Evolutionary conservation across 2,329 filamentous ascomycete species (phyloP).

Genomic region (Claviceps sp.): DNA sequence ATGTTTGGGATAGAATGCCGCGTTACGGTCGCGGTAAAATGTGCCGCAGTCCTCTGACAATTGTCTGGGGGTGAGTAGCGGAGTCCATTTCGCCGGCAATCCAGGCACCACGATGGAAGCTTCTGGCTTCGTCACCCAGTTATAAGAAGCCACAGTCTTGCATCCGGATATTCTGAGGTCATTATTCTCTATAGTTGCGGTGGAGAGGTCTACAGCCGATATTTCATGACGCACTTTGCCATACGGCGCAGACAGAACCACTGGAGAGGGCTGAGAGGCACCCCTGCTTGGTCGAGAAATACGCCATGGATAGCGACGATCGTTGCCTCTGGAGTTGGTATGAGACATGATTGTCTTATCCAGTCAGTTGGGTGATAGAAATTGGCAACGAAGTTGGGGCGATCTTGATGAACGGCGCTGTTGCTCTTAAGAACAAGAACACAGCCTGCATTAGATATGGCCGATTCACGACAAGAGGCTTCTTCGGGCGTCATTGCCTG

Average conservation of each 20-base stretch:
- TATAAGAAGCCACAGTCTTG: neutral
- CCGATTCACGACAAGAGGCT: neutral
- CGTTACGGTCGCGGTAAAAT: slow-evolving; percentile 42
- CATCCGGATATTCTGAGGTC: neutral
- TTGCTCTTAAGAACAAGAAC: neutral
- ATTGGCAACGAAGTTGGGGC: neutral
- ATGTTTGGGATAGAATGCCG: slow-evolving; percentile 33
- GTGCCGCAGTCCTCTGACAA: slow-evolving; percentile 31
- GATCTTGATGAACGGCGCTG: neutral
- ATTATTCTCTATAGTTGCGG: neutral
- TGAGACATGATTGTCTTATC: neutral
- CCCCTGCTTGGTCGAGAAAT: neutral
- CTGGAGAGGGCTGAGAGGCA: neutral
- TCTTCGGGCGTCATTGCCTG: neutral
- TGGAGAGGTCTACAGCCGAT: neutral
- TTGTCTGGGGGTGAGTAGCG: slow-evolving; percentile 17
- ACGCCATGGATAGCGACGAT: neutral
- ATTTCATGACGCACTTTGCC: neutral
- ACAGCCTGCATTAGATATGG: neutral
- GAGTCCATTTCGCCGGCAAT: slow-evolving; percentile 36
- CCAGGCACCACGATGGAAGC: slow-evolving; percentile 10
- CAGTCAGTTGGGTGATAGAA: neutral
- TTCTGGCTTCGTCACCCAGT: neutral
- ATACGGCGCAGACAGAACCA: neutral
- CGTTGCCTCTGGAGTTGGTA: neutral